phyloP scores from a whole-genome alignment of 2,329 filamentous ascomycete genomes.

The Lecanicillium sp. region DNA sequence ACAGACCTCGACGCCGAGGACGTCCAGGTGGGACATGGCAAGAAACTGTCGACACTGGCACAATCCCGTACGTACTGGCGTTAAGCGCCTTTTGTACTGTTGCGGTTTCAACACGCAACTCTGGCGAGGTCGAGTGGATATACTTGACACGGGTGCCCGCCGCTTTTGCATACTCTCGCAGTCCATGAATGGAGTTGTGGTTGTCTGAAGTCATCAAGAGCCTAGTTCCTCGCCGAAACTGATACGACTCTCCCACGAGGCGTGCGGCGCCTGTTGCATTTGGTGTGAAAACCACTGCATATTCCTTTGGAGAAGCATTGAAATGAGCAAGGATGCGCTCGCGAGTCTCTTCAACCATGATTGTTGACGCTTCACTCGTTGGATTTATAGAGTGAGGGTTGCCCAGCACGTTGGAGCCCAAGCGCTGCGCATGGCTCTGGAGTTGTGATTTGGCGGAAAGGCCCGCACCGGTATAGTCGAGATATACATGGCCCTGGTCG shows the following conservation, averaged over 20 bases:
- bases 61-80: too few relatives aligned
- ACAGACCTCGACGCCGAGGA: conserved; percentile 20
- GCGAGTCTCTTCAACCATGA: conserved; percentile 22
- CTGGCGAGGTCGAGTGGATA: conserved; percentile 18
- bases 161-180: conserved; percentile 26
- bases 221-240: conserved; percentile 16
- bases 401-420: conserved; percentile 23
- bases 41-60: conserved; percentile 14
- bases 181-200: conserved; percentile 33
- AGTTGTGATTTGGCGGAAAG: conserved; percentile 26
- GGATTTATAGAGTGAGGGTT: conserved; percentile 34
- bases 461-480: conserved; percentile 33
- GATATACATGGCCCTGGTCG: conserved; percentile 28
- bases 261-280: conserved; percentile 31
- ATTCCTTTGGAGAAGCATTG: conserved; percentile 27
- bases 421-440: conserved; percentile 21
- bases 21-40: background rate
- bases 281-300: conserved; percentile 30
- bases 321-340: conserved; percentile 24
- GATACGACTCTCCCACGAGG: conserved; percentile 31
- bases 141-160: conserved; percentile 19
- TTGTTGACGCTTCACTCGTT: conserved; percentile 25
- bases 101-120: conserved; percentile 20
- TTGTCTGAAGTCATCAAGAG: conserved; percentile 32
- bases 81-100: conserved; percentile 10